Base-by-base conservation (phyloP, 1,139 yeast species). In the Kodamaea fungicola region DNA sequence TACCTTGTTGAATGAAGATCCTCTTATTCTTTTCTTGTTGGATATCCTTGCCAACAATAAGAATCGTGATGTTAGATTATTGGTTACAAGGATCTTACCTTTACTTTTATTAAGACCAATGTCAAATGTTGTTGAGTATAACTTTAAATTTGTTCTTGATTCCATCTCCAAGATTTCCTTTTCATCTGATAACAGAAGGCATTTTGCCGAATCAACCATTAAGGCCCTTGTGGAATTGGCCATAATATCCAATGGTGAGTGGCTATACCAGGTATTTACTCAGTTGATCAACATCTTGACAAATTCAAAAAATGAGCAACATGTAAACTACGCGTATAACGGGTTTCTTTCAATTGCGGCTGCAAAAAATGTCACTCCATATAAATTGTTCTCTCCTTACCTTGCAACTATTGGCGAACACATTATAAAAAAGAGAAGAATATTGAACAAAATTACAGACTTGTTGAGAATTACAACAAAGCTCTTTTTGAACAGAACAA, bases 321-420 rank as follows among this genome's bases (percentile, higher is more conserved):
- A 78, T 44, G 75, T 80, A 1, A 77, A 85, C 34, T 62, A 82
- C 36, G 87, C 86, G 0, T 77, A 78, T 45, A 77, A 76, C 49
- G 78, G 78, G 37, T 57, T 85, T 13, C 57, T 73, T 13, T 59
- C 67, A 19, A 68, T 81, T 8, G 72, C 82, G 0, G 55, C 60
- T 12, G 59, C 68, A 2, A 67, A 69, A 41, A 55, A 63, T 1
- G 55, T 76, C 23, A 74, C 85, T 2, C 81, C 88, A 0, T 80
- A 82, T 64, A 86, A 84, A 51, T 59, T 92, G 12, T 62, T 89
- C 26, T 76, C 88, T 3, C 96, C 96, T 0, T 85, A 79, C 46
- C 71, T 92, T 52, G 86, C 94, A 1, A 74, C 84, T 35, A 67
- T 89, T n/a, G 76, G 92, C 29, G 75, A 80, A 37, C 71, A 76